phyloP scores from a whole-genome alignment of 306 rosid genomes.

The Pterocarpus macrocarpus region DNA sequence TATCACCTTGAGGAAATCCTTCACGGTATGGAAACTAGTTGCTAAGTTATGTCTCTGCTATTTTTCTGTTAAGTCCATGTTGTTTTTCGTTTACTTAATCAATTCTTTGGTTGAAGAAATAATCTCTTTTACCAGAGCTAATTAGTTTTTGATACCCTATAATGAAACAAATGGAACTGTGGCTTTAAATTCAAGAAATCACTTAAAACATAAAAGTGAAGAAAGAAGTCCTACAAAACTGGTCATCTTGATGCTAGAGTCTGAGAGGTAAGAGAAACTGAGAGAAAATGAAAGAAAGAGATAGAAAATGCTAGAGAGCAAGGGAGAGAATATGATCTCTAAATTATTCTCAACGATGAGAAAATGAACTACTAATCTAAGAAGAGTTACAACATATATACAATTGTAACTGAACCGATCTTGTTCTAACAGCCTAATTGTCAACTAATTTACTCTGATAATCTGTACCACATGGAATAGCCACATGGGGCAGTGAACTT shows the following conservation, averaged over 20 bases:
- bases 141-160: constrained; percentile 4
- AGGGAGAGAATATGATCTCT: background rate
- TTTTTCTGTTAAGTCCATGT: constrained; percentile 2
- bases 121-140: constrained; percentile 18
- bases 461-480: too few relatives aligned
- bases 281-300: too few relatives aligned
- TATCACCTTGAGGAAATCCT: constrained; percentile 63
- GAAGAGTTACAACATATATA: too few relatives aligned
- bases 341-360: too few relatives aligned
- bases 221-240: background rate
- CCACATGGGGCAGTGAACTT: too few relatives aligned
- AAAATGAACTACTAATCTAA: too few relatives aligned
- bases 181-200: constrained; percentile 8
- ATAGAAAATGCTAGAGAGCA: background rate
- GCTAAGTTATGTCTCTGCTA: background rate
- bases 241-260: background rate
- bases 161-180: constrained; percentile 8
- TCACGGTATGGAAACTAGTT: constrained; percentile 58
- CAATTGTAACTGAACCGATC: too few relatives aligned
- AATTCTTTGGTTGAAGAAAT: constrained; percentile 23
- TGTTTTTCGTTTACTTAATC: background rate
- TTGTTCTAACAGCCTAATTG: too few relatives aligned
- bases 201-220: constrained; percentile 1
- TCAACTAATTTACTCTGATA: too few relatives aligned
- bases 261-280: too few relatives aligned